Evolutionary conservation across 2,329 filamentous ascomycete species (phyloP), one percentile per base, ranked within the genome.

Genomic region (Didymella pomorum): DNA sequence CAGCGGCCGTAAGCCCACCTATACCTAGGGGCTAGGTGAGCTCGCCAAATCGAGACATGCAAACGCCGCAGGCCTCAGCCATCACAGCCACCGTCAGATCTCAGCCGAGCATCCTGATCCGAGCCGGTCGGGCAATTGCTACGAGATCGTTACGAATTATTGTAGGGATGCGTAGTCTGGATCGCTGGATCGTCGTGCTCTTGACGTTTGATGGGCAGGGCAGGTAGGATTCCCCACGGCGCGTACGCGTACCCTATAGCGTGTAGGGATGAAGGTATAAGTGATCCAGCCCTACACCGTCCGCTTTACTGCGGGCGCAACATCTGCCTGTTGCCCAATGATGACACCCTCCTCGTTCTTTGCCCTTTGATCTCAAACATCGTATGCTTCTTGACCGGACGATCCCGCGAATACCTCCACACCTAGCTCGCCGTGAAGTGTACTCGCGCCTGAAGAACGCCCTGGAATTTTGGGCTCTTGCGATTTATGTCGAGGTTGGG

Each of bases 241-340:
- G 35, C 35, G 35, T 39, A 39, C 35, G 35, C 35, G 35, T 39
- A 35, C 31, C 35, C 35, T 39, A 39, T 39, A 39, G 35, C 35
- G 16, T 8, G 35, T 35, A 35, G 31, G 16, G 31, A 35, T 35
- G 31, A n/a, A 7, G 31, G 31, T n/a, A 35, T 20, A 37, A 20
- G 35, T 25, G 23, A 25, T 11, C 35, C 35, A 37, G 35, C 35
- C 35, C 35, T 37, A 37, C 31, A 18, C 31, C 4, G 16, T 16
- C 3, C 8, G 4, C 29, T 31, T 8, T 26, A 8, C 25, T 26
- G n/a, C n/a, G n/a, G n/a, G n/a, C n/a, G n/a, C n/a, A n/a, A 4
- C 4, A 26, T 8, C 4, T 8, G 4, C 4, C 25, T 26, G 8
- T 26, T 29, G 28, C 10, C 28, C 28, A 29, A 29, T 29, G 9